phyloP scores from a whole-genome alignment of 768 basidiomycete species.

The Chalciporus pseudorubinellus region DNA sequence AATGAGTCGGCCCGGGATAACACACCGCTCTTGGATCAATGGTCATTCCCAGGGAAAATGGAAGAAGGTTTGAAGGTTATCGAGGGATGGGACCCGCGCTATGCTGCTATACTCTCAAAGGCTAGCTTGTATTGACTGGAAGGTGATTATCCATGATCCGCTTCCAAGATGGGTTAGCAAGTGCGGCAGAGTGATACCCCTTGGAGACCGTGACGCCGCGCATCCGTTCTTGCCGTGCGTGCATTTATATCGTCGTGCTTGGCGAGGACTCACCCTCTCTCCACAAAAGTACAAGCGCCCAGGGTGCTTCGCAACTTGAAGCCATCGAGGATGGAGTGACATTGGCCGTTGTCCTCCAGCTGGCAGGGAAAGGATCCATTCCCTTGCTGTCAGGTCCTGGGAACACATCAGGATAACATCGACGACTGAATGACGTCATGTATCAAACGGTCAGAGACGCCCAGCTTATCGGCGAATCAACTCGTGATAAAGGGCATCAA shows the following conservation, averaged over 20 bases:
- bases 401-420: slow-evolving; percentile 18
- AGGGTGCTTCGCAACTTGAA: slow-evolving; percentile 42
- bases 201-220: slow-evolving; percentile 31
- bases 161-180: slow-evolving; percentile 37
- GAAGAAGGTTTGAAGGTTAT: slow-evolving; percentile 23
- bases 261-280: not conserved
- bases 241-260: not conserved
- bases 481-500: slow-evolving; percentile 24
- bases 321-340: slow-evolving; percentile 42
- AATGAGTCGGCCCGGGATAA: no score
- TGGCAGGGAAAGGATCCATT: slow-evolving; percentile 4
- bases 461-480: slow-evolving; percentile 26
- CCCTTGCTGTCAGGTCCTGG: slow-evolving; percentile 8
- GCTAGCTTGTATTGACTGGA: slow-evolving; percentile 38
- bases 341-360: slow-evolving; percentile 28
- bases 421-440: slow-evolving; percentile 5
- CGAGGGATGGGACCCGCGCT: slow-evolving; percentile 25
- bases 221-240: slow-evolving; percentile 32
- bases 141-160: slow-evolving; percentile 37
- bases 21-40: slow-evolving; percentile 19
- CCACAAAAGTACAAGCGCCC: slow-evolving; percentile 18
- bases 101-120: slow-evolving; percentile 21
- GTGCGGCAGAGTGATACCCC: slow-evolving; percentile 18
- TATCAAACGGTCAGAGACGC: slow-evolving; percentile 23
- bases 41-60: slow-evolving; percentile 22